These are phyloP conservation scores for Linderina pennispora DNA, from an alignment of 192 early-diverging fungal species.

Conservation along the genomic window DNA sequence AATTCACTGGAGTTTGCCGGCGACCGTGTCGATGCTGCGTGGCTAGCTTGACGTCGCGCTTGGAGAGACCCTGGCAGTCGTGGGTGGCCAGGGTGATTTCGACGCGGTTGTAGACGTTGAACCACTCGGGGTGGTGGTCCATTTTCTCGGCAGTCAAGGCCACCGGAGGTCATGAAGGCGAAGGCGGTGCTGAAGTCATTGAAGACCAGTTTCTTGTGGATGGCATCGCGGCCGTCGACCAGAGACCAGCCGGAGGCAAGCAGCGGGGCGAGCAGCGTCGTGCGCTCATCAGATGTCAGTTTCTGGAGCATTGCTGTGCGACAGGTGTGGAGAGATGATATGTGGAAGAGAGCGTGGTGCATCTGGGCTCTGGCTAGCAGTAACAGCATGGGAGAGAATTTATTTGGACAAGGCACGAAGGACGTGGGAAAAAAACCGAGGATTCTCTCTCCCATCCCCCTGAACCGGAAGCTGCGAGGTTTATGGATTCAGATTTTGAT, in stretches of 20 bases:
- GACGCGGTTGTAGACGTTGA: conserved; percentile 91
- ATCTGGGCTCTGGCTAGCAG: too few species aligned
- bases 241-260: conserved; percentile 53
- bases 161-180: conserved; percentile 90
- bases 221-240: conserved; percentile 61
- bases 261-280: conserved; percentile 19
- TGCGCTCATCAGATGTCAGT: conserved; percentile 21
- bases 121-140: conserved; percentile 97
- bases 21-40: conserved; percentile 56
- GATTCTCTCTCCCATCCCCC: too few species aligned
- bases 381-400: neutral
- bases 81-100: conserved; percentile 88
- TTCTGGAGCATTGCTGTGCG: conserved; percentile 14
- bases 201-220: conserved; percentile 72
- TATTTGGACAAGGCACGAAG: neutral
- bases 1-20: conserved; percentile 13
- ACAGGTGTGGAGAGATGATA: neutral
- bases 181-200: conserved; percentile 83
- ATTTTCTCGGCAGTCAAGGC: conserved; percentile 85
- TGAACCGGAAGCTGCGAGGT: too few species aligned
- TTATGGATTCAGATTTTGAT: conserved; percentile 22
- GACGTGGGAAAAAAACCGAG: too few species aligned
- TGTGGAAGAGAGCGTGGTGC: neutral
- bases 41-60: conserved; percentile 71
- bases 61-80: conserved; percentile 77